Evolutionary conservation across 768 basidiomycete genomes (phyloP), one percentile per base, ranked within the genome.

Genomic region (Lanmaoa rubissima): DNA sequence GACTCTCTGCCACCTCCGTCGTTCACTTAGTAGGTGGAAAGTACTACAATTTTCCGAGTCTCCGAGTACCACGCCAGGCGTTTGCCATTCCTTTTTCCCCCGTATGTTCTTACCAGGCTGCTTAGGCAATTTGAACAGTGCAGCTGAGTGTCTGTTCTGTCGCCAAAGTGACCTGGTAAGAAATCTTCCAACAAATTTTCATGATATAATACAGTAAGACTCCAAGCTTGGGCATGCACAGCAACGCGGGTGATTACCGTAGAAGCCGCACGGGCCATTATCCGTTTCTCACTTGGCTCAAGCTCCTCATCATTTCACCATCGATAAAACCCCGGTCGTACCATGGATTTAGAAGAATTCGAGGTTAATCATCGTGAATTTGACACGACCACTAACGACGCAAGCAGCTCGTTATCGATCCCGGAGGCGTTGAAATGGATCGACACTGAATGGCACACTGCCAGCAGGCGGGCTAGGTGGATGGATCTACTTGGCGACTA

Each of bases 401-500:
- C 45, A 13, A 32, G 40, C 10, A 2, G 9, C 34, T 51, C 55
- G 38, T 35, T 58, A 38, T 65, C 68, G 38, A 42, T 66, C 16
- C 17, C 51, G 13, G 48, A 64, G 14, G 69, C 75, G 2, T 51
- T 78, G 16, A 53, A 61, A 19, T 59, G 60, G 52, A 52, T 79
- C 8, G 76, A 79, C 59, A 59, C 56, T 14, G 55, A 54, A 44
- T 82, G 80, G 80, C 80, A 76, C 57, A 59, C 67, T 31, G 65
- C 69, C 28, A 71, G 69, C 64, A 70, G 74, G 55, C 57, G 65
- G 28, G 78, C 75, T 13, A 65, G 82, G 54, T 82, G 80, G 82
- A 87, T 88, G 86, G 87, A 88, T 66, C 74, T 88, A 10, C 70
- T 88, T 31, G 85, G 86, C 4, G 87, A 87, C 63, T 88, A 87